These are phyloP conservation scores for Metschnikowia santaceciliae DNA, from an alignment of 805 yeast genomes.

Conservation along the genomic window DNA sequence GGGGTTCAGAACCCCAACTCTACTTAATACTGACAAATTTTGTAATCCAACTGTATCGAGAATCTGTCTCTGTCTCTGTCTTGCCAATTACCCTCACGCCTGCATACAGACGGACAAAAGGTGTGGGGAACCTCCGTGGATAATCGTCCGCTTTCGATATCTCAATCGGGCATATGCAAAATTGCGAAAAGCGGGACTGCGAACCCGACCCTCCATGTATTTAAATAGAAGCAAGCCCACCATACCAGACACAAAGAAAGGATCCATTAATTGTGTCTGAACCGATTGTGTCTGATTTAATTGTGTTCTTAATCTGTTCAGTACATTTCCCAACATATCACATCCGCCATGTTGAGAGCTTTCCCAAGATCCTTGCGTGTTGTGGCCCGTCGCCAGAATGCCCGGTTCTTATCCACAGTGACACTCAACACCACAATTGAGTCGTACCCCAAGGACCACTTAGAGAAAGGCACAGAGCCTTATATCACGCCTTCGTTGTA, in stretches of 20 bases:
- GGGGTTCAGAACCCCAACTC: too few relatives aligned
- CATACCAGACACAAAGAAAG: not conserved
- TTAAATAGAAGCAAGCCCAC: not conserved
- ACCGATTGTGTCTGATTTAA: not conserved
- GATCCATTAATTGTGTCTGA: not conserved
- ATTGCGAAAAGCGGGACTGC: conserved; percentile 15
- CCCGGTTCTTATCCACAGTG: conserved; percentile 12
- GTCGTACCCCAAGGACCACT: conserved; percentile 41
- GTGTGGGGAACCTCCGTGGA: conserved; percentile 6
- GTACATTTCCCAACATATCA: not conserved
- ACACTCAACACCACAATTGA: conserved; percentile 29
- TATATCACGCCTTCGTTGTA: conserved; percentile 49
- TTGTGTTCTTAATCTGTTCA: not conserved
- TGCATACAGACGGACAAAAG: not conserved
- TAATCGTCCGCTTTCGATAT: not conserved
- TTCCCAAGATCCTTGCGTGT: conserved; percentile 7
- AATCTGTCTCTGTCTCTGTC: not conserved
- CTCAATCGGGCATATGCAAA: conserved; percentile 5
- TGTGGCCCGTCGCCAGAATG: conserved; percentile 4
- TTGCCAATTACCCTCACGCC: not conserved
- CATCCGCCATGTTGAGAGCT: conserved; percentile 10
- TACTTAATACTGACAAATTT: too few relatives aligned
- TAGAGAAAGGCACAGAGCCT: conserved; percentile 33
- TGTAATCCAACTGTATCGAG: too few relatives aligned
- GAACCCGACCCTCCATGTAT: conserved; percentile 11